phyloP scores from a whole-genome alignment of 805 yeast species.

The Metschnikowia colocasiae region DNA sequence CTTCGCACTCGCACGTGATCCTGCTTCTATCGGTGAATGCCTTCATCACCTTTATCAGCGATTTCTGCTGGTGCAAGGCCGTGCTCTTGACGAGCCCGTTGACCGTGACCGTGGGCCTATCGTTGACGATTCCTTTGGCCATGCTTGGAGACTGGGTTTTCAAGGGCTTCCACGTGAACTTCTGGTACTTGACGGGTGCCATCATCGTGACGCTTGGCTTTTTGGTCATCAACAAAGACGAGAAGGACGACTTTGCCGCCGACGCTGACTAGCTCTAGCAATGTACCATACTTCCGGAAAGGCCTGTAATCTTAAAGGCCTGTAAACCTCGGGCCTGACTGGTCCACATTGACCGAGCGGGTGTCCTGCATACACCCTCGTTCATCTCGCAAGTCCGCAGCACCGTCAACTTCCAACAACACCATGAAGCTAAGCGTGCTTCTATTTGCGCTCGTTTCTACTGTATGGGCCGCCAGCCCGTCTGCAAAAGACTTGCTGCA shows the following conservation, averaged over 20 bases:
- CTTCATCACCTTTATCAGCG: constrained; percentile 76
- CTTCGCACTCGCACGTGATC: constrained; percentile 51
- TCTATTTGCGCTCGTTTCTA: background rate
- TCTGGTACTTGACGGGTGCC: constrained; percentile 76
- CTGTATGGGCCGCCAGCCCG: background rate
- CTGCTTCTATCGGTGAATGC: constrained; percentile 61
- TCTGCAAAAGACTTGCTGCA: background rate
- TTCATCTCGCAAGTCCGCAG: background rate
- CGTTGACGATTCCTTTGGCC: constrained; percentile 87
- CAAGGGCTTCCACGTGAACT: constrained; percentile 58
- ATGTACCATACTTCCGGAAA: too few relatives aligned
- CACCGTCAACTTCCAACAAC: background rate
- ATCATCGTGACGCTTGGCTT: constrained; percentile 75
- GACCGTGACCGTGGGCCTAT: constrained; percentile 91
- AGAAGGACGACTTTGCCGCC: constrained; percentile 52
- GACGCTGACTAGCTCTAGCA: constrained; percentile 4
- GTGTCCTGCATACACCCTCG: background rate
- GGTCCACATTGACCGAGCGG: too few relatives aligned
- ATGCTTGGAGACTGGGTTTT: constrained; percentile 84
- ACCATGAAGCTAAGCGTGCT: constrained; percentile 1
- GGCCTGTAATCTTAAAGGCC: too few relatives aligned
- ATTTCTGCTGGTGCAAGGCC: constrained; percentile 94
- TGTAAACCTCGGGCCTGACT: too few relatives aligned
- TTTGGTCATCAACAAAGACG: constrained; percentile 76
- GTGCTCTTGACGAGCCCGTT: constrained; percentile 90